Percentiles rank a stretch among this genome's conserved stretches.
phyloP scores from a whole-genome alignment of 2,329 filamentous ascomycete genomes.

The Seiridium unicorne region DNA sequence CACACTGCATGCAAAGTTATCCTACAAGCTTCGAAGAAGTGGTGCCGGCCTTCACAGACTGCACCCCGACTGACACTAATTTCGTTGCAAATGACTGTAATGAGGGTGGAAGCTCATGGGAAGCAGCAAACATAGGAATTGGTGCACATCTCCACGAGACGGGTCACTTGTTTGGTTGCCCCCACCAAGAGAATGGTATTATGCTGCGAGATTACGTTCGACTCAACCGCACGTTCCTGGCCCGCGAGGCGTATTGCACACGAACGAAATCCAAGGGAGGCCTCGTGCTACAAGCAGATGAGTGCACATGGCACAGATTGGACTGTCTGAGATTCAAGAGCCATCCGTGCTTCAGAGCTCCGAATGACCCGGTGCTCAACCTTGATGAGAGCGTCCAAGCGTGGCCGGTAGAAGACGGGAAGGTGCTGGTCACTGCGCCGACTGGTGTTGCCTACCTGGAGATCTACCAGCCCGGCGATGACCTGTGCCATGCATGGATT shows the following conservation, averaged over 20 bases:
- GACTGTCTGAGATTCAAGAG: constrained; percentile 86
- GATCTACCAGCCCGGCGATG: constrained; percentile 76
- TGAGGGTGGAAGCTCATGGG: constrained; percentile 89
- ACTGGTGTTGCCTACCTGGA: constrained; percentile 86
- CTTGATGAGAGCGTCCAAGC: constrained; percentile 78
- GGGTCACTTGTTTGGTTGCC: constrained; percentile 86
- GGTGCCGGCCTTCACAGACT: constrained; percentile 83
- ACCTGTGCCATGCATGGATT: constrained; percentile 76
- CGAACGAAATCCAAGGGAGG: constrained; percentile 82
- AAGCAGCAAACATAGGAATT: constrained; percentile 91
- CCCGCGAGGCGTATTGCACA: constrained; percentile 81
- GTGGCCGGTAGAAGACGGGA: constrained; percentile 78
- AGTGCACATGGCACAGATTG: constrained; percentile 88
- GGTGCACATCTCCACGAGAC: constrained; percentile 90
- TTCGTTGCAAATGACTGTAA: constrained; percentile 82
- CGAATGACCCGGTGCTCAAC: constrained; percentile 65
- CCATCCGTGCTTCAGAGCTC: constrained; percentile 86
- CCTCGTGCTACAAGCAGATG: constrained; percentile 71
- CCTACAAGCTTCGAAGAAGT: constrained; percentile 88
- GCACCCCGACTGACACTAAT: constrained; percentile 80
- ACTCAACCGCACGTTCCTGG: constrained; percentile 79
- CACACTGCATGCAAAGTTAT: constrained; percentile 88
- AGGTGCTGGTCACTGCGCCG: constrained; percentile 72
- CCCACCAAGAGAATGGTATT: constrained; percentile 85
- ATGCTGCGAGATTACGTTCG: constrained; percentile 88